Percentiles rank a stretch among this genome's conserved stretches.
These are phyloP conservation scores for Sequoia sempervirens DNA, from an alignment of 75 land plant species.

Conservation along the genomic window DNA sequence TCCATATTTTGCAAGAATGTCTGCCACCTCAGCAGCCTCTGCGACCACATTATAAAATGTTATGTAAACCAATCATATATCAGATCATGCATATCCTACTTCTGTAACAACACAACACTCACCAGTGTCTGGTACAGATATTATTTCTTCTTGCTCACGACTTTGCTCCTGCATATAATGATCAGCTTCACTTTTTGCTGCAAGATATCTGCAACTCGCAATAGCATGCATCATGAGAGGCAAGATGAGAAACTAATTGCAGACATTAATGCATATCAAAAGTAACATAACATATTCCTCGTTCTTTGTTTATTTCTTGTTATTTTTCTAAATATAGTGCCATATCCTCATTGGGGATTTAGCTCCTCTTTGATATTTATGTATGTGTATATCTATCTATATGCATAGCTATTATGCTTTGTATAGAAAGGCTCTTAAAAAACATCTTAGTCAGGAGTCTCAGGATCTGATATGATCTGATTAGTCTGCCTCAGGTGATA, in stretches of 20 bases:
- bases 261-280: neutral
- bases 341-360: neutral
- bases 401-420: too few species aligned
- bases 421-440: too few species aligned
- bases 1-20: constrained; percentile 84
- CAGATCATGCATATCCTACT: neutral
- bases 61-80: neutral
- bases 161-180: constrained; percentile 71
- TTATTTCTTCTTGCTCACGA: constrained; percentile 83
- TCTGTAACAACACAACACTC: neutral
- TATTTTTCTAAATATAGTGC: neutral
- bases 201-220: constrained; percentile 61
- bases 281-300: too few species aligned
- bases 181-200: constrained; percentile 95
- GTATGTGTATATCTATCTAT: too few species aligned
- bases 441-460: too few species aligned
- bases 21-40: constrained; percentile 92
- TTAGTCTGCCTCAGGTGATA: too few species aligned
- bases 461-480: too few species aligned
- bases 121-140: constrained; percentile 85
- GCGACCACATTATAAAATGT: constrained; percentile 15
- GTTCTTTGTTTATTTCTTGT: too few species aligned
- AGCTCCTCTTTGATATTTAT: neutral
- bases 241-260: neutral
- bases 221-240: neutral